Conservation (phyloP, 768 basidiomycete genomes). For the Zangia roseola region DNA sequence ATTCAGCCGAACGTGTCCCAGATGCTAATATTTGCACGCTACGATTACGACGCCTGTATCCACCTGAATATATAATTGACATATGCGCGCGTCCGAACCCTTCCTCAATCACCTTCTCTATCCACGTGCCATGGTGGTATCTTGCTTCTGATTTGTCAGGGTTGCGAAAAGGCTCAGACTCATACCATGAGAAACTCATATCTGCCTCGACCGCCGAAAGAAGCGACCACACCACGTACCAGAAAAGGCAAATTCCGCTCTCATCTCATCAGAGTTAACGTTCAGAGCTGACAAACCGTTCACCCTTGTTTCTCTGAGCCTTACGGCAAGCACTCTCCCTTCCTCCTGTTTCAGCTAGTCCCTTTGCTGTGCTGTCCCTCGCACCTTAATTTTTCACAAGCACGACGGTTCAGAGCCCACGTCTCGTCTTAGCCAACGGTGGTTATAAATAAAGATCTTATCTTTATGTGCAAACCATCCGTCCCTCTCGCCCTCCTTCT, state of each 20-base stretch:
- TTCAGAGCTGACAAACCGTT: constrained; percentile 14
- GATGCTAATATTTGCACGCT: too few relatives aligned
- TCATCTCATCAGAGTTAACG: constrained; percentile 10
- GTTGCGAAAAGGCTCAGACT: neutral
- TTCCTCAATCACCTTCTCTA: too few relatives aligned
- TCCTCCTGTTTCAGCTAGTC: too few relatives aligned
- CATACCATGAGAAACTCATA: neutral
- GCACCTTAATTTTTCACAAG: neutral
- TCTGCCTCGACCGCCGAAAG: neutral
- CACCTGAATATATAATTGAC: too few relatives aligned
- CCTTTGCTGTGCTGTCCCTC: neutral
- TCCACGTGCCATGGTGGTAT: neutral
- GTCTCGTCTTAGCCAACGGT: neutral
- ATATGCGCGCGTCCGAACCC: too few relatives aligned
- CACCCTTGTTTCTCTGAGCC: neutral
- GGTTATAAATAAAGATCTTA: neutral
- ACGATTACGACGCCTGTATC: too few relatives aligned
- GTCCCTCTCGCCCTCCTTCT: neutral
- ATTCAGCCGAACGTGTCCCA: neutral
- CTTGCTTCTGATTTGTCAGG: neutral
- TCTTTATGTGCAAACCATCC: neutral
- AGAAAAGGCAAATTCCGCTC: neutral
- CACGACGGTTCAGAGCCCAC: neutral
- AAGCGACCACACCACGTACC: neutral
- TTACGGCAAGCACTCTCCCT: too few relatives aligned